These are phyloP conservation scores for Aurantiochytrium sp. DNA, from an alignment of 108 stramenopile species.

Conservation along the genomic window DNA sequence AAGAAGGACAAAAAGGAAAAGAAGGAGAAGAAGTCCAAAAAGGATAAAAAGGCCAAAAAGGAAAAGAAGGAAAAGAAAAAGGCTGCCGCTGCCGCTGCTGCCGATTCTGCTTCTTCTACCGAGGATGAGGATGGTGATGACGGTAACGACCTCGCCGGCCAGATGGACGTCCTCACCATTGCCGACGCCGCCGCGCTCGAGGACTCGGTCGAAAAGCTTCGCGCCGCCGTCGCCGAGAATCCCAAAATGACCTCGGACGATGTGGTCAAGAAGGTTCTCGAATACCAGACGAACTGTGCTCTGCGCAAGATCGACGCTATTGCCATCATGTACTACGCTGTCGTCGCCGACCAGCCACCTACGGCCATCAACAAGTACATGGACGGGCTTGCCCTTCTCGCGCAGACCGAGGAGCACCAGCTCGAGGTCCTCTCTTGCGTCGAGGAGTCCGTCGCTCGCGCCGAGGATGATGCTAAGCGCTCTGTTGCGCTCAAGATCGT, in stretches of 20 bases:
- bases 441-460: slow-evolving; percentile 4
- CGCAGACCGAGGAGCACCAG: background rate
- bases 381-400: background rate
- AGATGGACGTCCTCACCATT: background rate
- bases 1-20: slow-evolving; percentile 27
- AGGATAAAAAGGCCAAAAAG: slow-evolving; percentile 40
- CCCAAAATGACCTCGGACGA: background rate
- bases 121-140: slow-evolving; percentile 26
- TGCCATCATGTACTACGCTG: background rate
- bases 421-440: background rate
- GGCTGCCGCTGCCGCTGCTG: background rate
- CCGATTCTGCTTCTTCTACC: background rate
- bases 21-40: slow-evolving; percentile 43
- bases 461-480: slow-evolving; percentile 8
- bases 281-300: background rate
- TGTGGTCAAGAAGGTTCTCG: background rate
- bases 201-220: background rate
- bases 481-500: slow-evolving; percentile 55
- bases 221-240: background rate
- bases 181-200: slow-evolving; percentile 7
- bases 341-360: background rate
- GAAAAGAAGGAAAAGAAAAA: slow-evolving; percentile 47
- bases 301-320: background rate
- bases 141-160: background rate
- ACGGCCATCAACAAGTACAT: slow-evolving; percentile 11